A percentile compares a stretch with the other conserved stretches of the same genome.
phyloP scores from a whole-genome alignment of 345 rosid species.

The Citrus trifoliata region DNA sequence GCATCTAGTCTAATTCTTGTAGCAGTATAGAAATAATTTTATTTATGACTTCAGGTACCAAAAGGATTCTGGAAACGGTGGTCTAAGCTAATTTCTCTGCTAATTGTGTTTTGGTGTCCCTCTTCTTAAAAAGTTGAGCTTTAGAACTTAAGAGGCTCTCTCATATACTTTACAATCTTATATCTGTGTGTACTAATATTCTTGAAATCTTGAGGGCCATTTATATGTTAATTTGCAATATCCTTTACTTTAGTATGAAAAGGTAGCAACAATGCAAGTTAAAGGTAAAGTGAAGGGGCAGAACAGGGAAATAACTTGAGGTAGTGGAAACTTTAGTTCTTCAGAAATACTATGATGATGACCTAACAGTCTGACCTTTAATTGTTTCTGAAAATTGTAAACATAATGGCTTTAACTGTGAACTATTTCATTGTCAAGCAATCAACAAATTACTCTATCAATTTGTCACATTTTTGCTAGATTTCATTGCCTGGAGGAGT shows the following conservation, averaged over 20 bases:
- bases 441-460: not conserved
- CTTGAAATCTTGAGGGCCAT: not conserved
- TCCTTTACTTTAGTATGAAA: not conserved
- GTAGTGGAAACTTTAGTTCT: not conserved
- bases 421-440: not conserved
- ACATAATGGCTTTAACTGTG: not conserved
- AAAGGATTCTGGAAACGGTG: not conserved
- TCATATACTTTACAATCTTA: not conserved
- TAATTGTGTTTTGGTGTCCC: not conserved
- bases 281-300: not conserved
- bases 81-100: not conserved
- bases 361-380: not conserved
- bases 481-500: slow-evolving; percentile 53
- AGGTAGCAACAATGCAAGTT: not conserved
- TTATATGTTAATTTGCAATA: not conserved
- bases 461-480: slow-evolving; percentile 15
- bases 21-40: not conserved
- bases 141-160: not conserved
- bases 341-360: not conserved
- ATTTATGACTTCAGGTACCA: not conserved
- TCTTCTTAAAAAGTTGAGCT: not conserved
- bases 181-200: not conserved
- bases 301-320: not conserved
- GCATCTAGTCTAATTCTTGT: not conserved
- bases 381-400: not conserved